Percentiles rank a stretch among this genome's conserved stretches.
phyloP scores from a whole-genome alignment of 495 filamentous ascomycete species.

The Parathielavia hyrcaniae region DNA sequence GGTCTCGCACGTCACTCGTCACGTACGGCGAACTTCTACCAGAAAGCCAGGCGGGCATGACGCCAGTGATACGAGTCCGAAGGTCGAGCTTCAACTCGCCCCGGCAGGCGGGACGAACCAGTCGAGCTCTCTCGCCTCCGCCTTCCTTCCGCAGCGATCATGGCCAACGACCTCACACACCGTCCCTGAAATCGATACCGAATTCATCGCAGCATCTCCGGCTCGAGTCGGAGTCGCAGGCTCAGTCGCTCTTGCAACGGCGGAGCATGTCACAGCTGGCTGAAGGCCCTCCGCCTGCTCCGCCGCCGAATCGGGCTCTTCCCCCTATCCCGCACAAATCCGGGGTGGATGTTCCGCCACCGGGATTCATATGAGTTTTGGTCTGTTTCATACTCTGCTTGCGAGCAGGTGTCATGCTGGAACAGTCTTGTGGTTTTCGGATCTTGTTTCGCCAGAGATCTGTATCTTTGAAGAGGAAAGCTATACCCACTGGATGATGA shows the following conservation, averaged over 20 bases:
- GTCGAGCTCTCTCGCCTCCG: not conserved
- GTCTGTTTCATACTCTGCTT: constrained; percentile 1
- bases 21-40: constrained; percentile 15
- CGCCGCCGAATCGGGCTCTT: constrained; percentile 58
- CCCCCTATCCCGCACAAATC: constrained; percentile 50
- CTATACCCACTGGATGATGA: constrained; percentile 16
- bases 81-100: constrained; percentile 25
- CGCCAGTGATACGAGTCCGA: constrained; percentile 10
- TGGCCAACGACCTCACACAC: constrained; percentile 23
- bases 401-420: constrained; percentile 1
- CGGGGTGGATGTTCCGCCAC: constrained; percentile 8
- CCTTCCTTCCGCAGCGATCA: constrained; percentile 16
- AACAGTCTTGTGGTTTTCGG: not conserved
- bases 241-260: constrained; percentile 35
- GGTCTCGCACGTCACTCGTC: constrained; percentile 26
- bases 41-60: not conserved
- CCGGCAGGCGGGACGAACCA: constrained; percentile 15
- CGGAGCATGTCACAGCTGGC: constrained; percentile 55
- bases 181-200: constrained; percentile 24
- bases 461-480: not conserved
- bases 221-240: constrained; percentile 27
- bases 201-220: constrained; percentile 29
- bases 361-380: constrained; percentile 18
- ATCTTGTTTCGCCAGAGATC: not conserved
- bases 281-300: constrained; percentile 54